Base-by-base conservation (phyloP, 352 stramenopile species). In the Elongisporangium senticosum region DNA sequence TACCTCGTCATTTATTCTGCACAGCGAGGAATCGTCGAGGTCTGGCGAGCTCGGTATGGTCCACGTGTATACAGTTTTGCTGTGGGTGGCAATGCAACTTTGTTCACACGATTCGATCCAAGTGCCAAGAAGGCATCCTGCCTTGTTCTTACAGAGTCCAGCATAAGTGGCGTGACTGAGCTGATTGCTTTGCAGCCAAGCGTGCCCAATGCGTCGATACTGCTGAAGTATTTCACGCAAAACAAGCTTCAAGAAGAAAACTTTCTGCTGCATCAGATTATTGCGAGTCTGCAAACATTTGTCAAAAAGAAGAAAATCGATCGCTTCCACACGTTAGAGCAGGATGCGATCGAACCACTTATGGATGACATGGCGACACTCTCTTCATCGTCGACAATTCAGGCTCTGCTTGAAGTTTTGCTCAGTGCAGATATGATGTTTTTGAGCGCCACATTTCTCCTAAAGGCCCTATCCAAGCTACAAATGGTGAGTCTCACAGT, bases 1-100 rank as follows among this genome's bases (percentile, higher is more conserved):
- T 95, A 95, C 58, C 62, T 95, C 53, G 85, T 92, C 1, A 90
- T 95, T 60, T 95, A 92, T 55, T 95, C 85, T 19, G 85, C 78
- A 7, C 79, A 90, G 56, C 79, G 85, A 53, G 85, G 85, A 0
- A 90, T 93, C 51, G 75, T 95, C 22, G 85, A 95, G 64, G 75
- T 95, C 8, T 95, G 83, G 85, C 79, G 85, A 19, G 79, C 85
- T 10, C 80, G 82, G 15, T 92, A 82, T 21, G 85, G 85, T 8
- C 85, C 85, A 8, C 66, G 74, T 3, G 85, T 95, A 51, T 90
- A 84, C 53, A 89, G 71, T 53, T 75, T 90, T 68, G 79, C 77
- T 0, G 78, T 93, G 19, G 85, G 85, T 10, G 77, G 78, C 51
- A 76, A 71, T 23, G 83, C 85, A 4, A 77, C 76, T 51, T 51